Evolutionary conservation across 306 rosid species (phyloP), one percentile per base, ranked within the genome.

Genomic region (Hippophae tibetana): DNA sequence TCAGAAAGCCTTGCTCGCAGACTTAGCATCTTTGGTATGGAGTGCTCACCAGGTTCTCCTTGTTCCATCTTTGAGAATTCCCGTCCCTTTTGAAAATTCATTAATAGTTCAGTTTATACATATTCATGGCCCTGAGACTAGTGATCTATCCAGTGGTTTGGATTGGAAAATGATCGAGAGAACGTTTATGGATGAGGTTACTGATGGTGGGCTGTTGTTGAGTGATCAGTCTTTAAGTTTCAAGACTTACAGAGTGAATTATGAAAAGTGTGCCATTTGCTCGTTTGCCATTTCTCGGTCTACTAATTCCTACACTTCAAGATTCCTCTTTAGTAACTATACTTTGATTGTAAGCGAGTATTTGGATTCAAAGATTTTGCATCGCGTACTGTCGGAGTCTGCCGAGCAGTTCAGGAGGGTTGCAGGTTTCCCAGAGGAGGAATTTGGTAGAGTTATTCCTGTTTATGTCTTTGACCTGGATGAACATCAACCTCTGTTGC

Each of bases 331-430:
- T 65, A 85, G 80, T 57, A 93, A 93, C 60, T 84, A 88, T 65
- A 93, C 99, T 52, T 66, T 93, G 86, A 84, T 93, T 60, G 99
- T 82, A 70, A 93, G 84, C 38, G 99, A 93, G 82, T 88, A 93
- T 77, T 77, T 93, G 88, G 99, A 93, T 52, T 88, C 97, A 0
- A 93, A 82, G 79, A 69, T 84, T 12, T 61, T 93, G 85, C 96
- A 93, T 78, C 93, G 78, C 75, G 79, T 88, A 54, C 59, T 93
- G 73, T 76, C 81, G 8, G 95, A 88, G 26, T 86, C 94, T 0
- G 82, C 81, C 2, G 81, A 72, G 42, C 96, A 84, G 77, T 66
- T 88, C 62, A 74, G 95, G 77, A 80, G 80, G 63, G 61, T 75
- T 27, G 88, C 80, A 0, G 68, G 73, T n/a, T 67, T 83, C 6